These are phyloP conservation scores for Lipomyces anomalus DNA, from an alignment of 805 yeast species.

Conservation along the genomic window DNA sequence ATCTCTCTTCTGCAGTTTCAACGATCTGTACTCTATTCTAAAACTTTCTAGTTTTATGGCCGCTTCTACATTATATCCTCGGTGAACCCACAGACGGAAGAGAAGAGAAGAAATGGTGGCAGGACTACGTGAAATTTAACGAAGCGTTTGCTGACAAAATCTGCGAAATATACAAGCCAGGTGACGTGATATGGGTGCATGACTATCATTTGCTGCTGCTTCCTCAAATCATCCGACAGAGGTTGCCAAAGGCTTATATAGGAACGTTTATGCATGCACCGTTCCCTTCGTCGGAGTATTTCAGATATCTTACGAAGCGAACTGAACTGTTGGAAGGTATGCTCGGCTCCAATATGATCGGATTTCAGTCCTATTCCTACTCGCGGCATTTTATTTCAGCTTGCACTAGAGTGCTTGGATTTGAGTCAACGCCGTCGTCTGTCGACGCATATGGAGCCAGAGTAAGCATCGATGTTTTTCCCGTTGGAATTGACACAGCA, in stretches of 20 bases:
- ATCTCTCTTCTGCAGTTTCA: no score
- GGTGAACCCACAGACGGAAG: conserved; percentile 64
- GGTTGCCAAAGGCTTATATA: conserved; percentile 63
- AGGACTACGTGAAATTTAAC: conserved; percentile 83
- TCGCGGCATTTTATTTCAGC: conserved; percentile 87
- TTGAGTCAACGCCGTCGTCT: conserved; percentile 42
- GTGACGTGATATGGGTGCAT: conserved; percentile 89
- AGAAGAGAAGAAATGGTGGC: conserved; percentile 73
- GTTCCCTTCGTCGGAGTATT: conserved; percentile 93
- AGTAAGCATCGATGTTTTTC: conserved; percentile 67
- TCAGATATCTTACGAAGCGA: conserved; percentile 81
- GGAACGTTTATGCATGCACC: conserved; percentile 83
- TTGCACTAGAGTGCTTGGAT: conserved; percentile 80
- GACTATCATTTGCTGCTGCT: conserved; percentile 77
- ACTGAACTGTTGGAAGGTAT: conserved; percentile 80
- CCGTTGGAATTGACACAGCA: conserved; percentile 82
- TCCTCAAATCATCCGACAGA: conserved; percentile 78
- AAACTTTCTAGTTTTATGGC: conserved; percentile 55
- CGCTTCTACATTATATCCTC: conserved; percentile 87
- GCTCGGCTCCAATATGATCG: conserved; percentile 81
- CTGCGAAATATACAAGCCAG: conserved; percentile 66
- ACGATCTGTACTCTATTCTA: not conserved
- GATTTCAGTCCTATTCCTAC: conserved; percentile 81
- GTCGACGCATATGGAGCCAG: conserved; percentile 67
- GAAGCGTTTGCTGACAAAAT: conserved; percentile 83